These are phyloP conservation scores for Aspergillus wentii DNA, from an alignment of 495 filamentous ascomycete genomes.

Conservation along the genomic window DNA sequence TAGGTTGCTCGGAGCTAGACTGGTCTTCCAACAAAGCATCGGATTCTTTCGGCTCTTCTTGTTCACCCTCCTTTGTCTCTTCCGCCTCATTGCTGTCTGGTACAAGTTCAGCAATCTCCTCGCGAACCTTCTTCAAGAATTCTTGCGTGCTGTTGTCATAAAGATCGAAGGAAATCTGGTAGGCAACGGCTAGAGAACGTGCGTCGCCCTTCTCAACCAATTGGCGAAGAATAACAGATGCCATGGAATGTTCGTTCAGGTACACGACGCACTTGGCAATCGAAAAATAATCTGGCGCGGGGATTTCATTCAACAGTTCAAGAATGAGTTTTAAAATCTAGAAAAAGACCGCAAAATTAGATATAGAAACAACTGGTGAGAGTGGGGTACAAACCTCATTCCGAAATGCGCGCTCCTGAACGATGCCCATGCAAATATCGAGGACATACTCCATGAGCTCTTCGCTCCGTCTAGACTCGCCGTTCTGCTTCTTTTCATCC, in stretches of 20 bases:
- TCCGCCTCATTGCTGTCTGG: slow-evolving; percentile 42
- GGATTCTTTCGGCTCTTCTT: slow-evolving; percentile 50
- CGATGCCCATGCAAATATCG: slow-evolving; percentile 94
- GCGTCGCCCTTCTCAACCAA: slow-evolving; percentile 76
- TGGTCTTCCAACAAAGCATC: slow-evolving; percentile 48
- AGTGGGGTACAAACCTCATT: slow-evolving; percentile 53
- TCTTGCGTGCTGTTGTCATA: slow-evolving; percentile 98
- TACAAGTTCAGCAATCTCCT: slow-evolving; percentile 64
- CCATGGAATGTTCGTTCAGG: slow-evolving; percentile 86
- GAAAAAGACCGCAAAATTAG: slow-evolving; percentile 20
- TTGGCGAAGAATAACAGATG: slow-evolving; percentile 78
- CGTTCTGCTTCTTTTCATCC: slow-evolving; percentile 67
- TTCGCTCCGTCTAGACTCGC: slow-evolving; percentile 62
- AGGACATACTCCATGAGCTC: slow-evolving; percentile 96
- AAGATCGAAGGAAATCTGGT: slow-evolving; percentile 96
- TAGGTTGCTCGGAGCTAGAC: slow-evolving; percentile 24
- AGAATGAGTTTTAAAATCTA: slow-evolving; percentile 84
- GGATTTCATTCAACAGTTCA: slow-evolving; percentile 81
- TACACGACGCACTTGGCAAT: slow-evolving; percentile 99
- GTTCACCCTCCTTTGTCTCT: slow-evolving; percentile 33
- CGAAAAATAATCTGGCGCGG: slow-evolving; percentile 91
- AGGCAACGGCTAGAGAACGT: slow-evolving; percentile 76
- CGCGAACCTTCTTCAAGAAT: slow-evolving; percentile 85
- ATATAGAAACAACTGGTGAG: slow-evolving; percentile 7
- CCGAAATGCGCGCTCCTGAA: slow-evolving; percentile 86